phyloP scores from a whole-genome alignment of 2,329 filamentous ascomycete genomes.

The Atkinsonella hypoxylon region DNA sequence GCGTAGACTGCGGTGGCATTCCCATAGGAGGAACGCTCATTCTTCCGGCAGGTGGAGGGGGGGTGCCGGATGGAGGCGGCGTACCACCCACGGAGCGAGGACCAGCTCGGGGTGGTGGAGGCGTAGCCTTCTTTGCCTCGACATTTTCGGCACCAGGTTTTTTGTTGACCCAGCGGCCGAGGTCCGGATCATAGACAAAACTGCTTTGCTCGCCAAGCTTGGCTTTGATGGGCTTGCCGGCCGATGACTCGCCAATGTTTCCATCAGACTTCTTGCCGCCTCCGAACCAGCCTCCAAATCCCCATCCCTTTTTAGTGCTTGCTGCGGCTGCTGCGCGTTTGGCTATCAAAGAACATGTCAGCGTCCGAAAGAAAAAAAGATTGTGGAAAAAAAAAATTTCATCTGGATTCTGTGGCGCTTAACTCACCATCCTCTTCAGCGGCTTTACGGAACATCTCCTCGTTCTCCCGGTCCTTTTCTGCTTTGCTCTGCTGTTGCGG shows the following conservation, averaged over 20 bases:
- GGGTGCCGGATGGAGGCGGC: slow-evolving; percentile 32
- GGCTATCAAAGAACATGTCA: slow-evolving; percentile 28
- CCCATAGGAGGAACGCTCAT: slow-evolving; percentile 21
- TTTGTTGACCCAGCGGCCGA: slow-evolving; percentile 98
- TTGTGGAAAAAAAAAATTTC: not conserved
- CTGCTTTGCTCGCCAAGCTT: slow-evolving; percentile 90
- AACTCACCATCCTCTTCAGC: slow-evolving; percentile 61
- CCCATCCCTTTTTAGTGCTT: slow-evolving; percentile 57
- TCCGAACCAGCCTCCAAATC: slow-evolving; percentile 75
- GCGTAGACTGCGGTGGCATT: slow-evolving; percentile 13
- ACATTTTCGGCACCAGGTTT: slow-evolving; percentile 59
- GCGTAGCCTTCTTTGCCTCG: slow-evolving; percentile 50
- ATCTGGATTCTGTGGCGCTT: not conserved
- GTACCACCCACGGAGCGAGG: slow-evolving; percentile 42
- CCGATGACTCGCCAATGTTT: slow-evolving; percentile 25
- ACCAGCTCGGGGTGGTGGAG: slow-evolving; percentile 62
- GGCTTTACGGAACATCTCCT: slow-evolving; percentile 74
- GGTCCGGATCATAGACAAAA: slow-evolving; percentile 90
- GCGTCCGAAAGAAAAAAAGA: not conserved
- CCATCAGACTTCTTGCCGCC: slow-evolving; percentile 48
- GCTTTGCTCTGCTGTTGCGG: slow-evolving; percentile 48
- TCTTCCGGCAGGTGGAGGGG: slow-evolving; percentile 18
- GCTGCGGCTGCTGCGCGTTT: slow-evolving; percentile 43
- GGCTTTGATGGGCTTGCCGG: slow-evolving; percentile 65
- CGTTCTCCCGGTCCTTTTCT: slow-evolving; percentile 66